Evolutionary conservation across 164 flowering plant species (phyloP).

Genomic region (Nymphaea thermarum): DNA sequence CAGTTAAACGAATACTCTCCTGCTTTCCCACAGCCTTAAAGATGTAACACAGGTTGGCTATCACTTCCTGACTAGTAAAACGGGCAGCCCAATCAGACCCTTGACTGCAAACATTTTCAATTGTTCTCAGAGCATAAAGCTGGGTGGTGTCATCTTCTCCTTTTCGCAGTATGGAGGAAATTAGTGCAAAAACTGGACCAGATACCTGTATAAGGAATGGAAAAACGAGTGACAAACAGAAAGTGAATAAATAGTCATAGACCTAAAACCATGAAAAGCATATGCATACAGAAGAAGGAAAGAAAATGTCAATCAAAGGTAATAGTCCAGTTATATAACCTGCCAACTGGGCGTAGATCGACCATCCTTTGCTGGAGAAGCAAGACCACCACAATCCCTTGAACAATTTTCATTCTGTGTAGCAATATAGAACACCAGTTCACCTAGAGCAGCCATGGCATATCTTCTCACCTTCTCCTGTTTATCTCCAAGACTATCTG

Average conservation of each 20-base stretch:
- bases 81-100: slow-evolving; percentile 87
- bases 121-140: slow-evolving; percentile 88
- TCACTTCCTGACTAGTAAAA: slow-evolving; percentile 78
- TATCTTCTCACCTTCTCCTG: slow-evolving; percentile 95
- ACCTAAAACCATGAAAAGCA: background rate
- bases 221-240: background rate
- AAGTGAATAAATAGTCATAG: too few species aligned
- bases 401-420: slow-evolving; percentile 57
- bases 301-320: background rate
- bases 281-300: background rate
- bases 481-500: slow-evolving; percentile 85
- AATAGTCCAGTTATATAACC: slow-evolving; percentile 22
- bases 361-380: slow-evolving; percentile 75
- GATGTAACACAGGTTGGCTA: slow-evolving; percentile 72
- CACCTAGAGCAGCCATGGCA: slow-evolving; percentile 98
- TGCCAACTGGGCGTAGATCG: slow-evolving; percentile 77
- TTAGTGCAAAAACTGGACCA: slow-evolving; percentile 60
- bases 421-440: slow-evolving; percentile 84
- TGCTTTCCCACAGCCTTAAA: slow-evolving; percentile 74
- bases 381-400: slow-evolving; percentile 38
- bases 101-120: slow-evolving; percentile 93
- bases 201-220: slow-evolving; percentile 44
- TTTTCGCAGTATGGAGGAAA: slow-evolving; percentile 71
- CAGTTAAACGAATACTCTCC: slow-evolving; percentile 81
- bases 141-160: slow-evolving; percentile 97